Evolutionary conservation across 352 stramenopile genomes (phyloP).

Genomic region (Phytophthora citricola): DNA sequence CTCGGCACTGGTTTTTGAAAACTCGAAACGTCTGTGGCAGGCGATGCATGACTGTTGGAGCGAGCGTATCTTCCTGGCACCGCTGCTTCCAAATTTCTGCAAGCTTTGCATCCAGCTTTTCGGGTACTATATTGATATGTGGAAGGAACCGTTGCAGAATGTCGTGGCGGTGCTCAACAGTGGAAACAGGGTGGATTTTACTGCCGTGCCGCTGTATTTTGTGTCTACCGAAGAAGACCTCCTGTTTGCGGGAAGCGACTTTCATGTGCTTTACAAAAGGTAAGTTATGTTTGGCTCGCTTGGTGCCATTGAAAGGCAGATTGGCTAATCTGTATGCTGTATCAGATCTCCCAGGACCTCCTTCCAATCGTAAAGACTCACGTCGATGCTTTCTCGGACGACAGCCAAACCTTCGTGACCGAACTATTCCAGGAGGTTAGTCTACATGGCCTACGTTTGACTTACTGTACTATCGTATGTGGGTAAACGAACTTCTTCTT

Average conservation of each 20-base stretch:
- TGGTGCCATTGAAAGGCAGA: not conserved
- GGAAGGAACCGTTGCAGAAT: constrained; percentile 58
- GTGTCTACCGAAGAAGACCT: constrained; percentile 69
- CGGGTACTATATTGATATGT: constrained; percentile 63
- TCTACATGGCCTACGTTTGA: not conserved
- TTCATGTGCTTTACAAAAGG: constrained; percentile 69
- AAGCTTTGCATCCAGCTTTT: constrained; percentile 80
- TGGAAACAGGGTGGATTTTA: constrained; percentile 59
- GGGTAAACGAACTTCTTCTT: not conserved
- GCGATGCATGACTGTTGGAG: constrained; percentile 67
- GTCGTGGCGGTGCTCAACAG: constrained; percentile 52
- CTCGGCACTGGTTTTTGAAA: constrained; percentile 51
- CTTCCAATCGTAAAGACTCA: constrained; percentile 40
- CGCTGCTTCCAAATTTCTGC: constrained; percentile 66
- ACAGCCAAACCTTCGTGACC: constrained; percentile 48
- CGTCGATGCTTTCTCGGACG: constrained; percentile 54
- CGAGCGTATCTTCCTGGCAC: constrained; percentile 58
- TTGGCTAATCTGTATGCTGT: constrained; percentile 4
- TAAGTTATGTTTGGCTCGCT: constrained; percentile 20
- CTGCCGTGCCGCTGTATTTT: constrained; percentile 45
- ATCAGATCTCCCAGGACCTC: constrained; percentile 65
- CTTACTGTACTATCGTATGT: no score
- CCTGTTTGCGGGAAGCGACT: constrained; percentile 74
- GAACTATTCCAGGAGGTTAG: constrained; percentile 57
- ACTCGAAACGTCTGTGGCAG: constrained; percentile 56